Conservation (phyloP, 768 basidiomycete species). For the Dentipellis fragilis region DNA sequence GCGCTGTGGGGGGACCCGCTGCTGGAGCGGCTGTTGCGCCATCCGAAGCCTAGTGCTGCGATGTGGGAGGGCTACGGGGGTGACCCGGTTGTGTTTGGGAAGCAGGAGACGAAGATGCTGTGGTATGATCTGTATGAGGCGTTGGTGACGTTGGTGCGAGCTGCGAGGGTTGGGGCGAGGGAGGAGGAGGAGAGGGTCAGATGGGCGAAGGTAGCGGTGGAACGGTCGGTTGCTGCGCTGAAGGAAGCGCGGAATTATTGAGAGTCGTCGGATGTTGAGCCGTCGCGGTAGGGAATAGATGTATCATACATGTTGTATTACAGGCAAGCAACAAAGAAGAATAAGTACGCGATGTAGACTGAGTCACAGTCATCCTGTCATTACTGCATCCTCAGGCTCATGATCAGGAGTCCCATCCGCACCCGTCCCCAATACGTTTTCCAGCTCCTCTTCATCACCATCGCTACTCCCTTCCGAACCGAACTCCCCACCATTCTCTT, state of each 20-base stretch:
- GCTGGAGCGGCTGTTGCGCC: slow-evolving; percentile 53
- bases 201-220: slow-evolving; percentile 30
- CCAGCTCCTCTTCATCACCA: slow-evolving; percentile 13
- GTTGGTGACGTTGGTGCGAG: slow-evolving; percentile 34
- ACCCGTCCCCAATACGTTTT: slow-evolving; percentile 12
- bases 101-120: slow-evolving; percentile 65
- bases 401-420: slow-evolving; percentile 9
- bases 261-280: not conserved
- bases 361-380: not conserved
- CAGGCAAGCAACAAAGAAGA: not conserved
- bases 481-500: not conserved
- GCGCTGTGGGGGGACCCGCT: slow-evolving; percentile 74
- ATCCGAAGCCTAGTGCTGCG: slow-evolving; percentile 31
- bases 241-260: slow-evolving; percentile 44
- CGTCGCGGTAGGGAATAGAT: not conserved
- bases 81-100: slow-evolving; percentile 39
- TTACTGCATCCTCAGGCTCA: slow-evolving; percentile 10
- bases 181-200: slow-evolving; percentile 18
- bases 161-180: slow-evolving; percentile 21
- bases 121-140: slow-evolving; percentile 71
- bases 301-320: not conserved
- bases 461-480: slow-evolving; percentile 5
- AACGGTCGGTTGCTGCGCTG: slow-evolving; percentile 27
- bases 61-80: slow-evolving; percentile 55
- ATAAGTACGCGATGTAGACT: not conserved